phyloP scores from a whole-genome alignment of 2,329 filamentous ascomycete species.

The Hypoxylon sp. region DNA sequence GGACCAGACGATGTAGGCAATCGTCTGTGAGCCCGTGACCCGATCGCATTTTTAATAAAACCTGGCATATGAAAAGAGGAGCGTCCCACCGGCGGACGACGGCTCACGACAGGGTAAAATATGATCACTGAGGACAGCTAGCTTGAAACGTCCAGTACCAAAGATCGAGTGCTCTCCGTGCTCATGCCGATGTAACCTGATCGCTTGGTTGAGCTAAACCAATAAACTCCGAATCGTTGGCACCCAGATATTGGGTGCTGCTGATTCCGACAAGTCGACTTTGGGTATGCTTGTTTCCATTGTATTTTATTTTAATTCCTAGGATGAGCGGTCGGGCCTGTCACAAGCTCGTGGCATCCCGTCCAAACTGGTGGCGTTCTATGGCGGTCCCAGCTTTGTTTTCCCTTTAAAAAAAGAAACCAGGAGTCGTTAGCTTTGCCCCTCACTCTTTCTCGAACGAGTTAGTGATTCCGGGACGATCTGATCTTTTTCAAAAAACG shows the following conservation, averaged over 20 bases:
- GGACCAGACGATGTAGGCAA: slow-evolving; percentile 40
- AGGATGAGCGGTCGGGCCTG: slow-evolving; percentile 21
- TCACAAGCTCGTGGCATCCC: slow-evolving; percentile 33
- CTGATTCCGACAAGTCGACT: slow-evolving; percentile 30
- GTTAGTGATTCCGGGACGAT: slow-evolving; percentile 41
- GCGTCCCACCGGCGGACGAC: slow-evolving; percentile 46
- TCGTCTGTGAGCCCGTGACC: slow-evolving; percentile 44
- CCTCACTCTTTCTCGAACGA: slow-evolving; percentile 42
- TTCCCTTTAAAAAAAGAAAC: slow-evolving; percentile 21
- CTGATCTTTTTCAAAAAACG: slow-evolving; percentile 40
- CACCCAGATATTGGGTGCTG: slow-evolving; percentile 37
- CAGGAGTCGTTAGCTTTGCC: slow-evolving; percentile 29
- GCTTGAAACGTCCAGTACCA: slow-evolving; percentile 52
- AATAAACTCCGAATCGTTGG: slow-evolving; percentile 43
- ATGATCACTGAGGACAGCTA: slow-evolving; percentile 42
- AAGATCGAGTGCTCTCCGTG: slow-evolving; percentile 45
- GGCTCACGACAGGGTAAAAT: slow-evolving; percentile 43
- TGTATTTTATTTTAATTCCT: slow-evolving; percentile 13
- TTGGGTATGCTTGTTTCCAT: slow-evolving; percentile 22
- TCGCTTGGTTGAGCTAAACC: slow-evolving; percentile 43
- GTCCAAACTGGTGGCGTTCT: slow-evolving; percentile 41
- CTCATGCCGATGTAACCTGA: slow-evolving; percentile 49
- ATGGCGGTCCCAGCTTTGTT: slow-evolving; percentile 33
- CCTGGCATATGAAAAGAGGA: slow-evolving; percentile 49
- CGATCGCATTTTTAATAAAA: slow-evolving; percentile 45